Evolutionary conservation across 208 protist species (phyloP).

Genomic region (Trypanosoma theileri): DNA sequence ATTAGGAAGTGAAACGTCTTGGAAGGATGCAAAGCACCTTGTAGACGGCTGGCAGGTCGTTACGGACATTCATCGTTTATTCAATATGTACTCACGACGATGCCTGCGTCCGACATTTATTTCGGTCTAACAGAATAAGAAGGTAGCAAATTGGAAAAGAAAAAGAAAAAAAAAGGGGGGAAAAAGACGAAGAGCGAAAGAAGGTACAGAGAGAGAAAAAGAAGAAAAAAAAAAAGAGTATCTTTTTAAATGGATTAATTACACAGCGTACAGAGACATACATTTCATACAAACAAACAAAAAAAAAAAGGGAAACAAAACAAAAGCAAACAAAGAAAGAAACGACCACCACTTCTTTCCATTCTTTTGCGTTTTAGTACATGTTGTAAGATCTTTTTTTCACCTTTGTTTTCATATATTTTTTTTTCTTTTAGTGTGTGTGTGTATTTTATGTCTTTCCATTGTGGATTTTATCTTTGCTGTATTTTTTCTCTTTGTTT

Average conservation of each 20-base stretch:
- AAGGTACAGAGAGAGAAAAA: neutral
- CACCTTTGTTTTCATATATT: neutral
- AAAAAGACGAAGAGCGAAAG: neutral
- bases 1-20: conserved; percentile 30
- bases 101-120: conserved; percentile 22
- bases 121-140: neutral
- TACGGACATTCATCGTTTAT: conserved; percentile 39
- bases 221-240: neutral
- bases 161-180: neutral
- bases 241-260: too few species aligned
- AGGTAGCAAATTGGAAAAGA: neutral
- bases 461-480: too few species aligned
- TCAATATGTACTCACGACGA: conserved; percentile 26
- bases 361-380: neutral
- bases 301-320: too few species aligned
- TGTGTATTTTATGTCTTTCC: neutral
- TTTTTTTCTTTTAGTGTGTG: conserved; percentile 16
- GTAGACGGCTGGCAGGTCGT: conserved; percentile 43
- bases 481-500: conserved; percentile 12
- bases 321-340: too few species aligned
- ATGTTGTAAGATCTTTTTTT: conserved; percentile 8
- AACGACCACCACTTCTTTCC: neutral
- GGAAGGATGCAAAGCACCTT: conserved; percentile 31
- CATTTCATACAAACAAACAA: too few species aligned
- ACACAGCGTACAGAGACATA: too few species aligned